These are phyloP conservation scores for Entomortierella chlamydospora DNA, from an alignment of 192 early-diverging fungal species.

Conservation along the genomic window DNA sequence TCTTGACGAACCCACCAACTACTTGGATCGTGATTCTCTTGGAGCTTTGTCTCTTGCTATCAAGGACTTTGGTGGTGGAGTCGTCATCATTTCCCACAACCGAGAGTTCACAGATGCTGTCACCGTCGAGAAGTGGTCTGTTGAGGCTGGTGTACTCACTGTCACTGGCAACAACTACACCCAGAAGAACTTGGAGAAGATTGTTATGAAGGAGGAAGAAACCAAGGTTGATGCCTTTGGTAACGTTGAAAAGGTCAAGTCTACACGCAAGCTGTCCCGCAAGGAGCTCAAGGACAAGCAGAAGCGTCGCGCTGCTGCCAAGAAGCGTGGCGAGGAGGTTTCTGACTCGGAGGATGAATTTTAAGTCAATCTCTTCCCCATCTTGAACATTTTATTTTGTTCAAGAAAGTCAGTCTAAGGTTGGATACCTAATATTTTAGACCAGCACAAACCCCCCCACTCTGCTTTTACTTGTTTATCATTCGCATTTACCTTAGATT, in stretches of 20 bases:
- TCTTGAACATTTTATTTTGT: no score
- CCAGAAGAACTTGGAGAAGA: constrained; percentile 56
- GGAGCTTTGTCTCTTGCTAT: constrained; percentile 79
- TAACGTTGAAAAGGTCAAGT: constrained; percentile 79
- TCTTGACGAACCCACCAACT: constrained; percentile 73
- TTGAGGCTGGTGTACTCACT: constrained; percentile 68
- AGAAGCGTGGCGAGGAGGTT: constrained; percentile 68
- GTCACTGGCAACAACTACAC: constrained; percentile 62
- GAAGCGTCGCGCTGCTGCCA: constrained; percentile 66
- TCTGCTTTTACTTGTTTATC: neutral
- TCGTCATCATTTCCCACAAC: constrained; percentile 88
- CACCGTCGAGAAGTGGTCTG: constrained; percentile 79
- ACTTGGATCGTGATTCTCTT: constrained; percentile 65
- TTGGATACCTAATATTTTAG: no score
- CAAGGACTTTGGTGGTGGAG: constrained; percentile 81
- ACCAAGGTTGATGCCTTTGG: constrained; percentile 75
- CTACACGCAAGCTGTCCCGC: constrained; percentile 65
- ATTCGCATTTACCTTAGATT: constrained; percentile 7
- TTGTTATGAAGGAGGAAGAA: constrained; percentile 61
- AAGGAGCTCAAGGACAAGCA: constrained; percentile 67
- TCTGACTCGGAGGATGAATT: constrained; percentile 57
- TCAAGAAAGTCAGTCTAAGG: no score
- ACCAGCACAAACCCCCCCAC: neutral
- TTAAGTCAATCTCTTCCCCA: constrained; percentile 15
- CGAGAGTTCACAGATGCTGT: constrained; percentile 81